Evolutionary conservation across 257 asterid species (phyloP).

Genomic region (Solanum tacnaense): DNA sequence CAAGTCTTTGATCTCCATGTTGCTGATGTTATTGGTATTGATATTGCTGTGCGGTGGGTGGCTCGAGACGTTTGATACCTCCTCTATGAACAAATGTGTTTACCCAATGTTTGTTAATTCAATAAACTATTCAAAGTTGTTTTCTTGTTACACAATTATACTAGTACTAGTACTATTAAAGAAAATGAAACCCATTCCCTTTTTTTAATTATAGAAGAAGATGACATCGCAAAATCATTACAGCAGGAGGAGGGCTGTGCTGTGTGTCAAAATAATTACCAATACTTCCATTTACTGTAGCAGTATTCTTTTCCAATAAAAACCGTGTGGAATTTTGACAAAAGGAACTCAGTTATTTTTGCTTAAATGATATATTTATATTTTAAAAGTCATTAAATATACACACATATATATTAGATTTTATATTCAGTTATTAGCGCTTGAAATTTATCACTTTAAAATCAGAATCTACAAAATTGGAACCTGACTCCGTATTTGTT

Average conservation of each 20-base stretch:
- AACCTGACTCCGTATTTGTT: background rate
- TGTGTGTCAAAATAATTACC: background rate
- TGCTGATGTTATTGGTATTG: background rate
- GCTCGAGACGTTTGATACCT: constrained; percentile 10
- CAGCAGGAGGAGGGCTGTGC: background rate
- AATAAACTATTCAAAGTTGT: background rate
- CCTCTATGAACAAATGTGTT: constrained; percentile 23
- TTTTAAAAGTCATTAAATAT: background rate
- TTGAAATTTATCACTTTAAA: no score
- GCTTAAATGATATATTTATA: background rate
- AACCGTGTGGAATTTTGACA: background rate
- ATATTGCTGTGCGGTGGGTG: background rate
- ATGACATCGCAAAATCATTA: background rate
- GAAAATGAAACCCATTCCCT: background rate
- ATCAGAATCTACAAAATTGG: no score
- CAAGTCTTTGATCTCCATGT: constrained; percentile 11
- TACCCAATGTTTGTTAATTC: background rate
- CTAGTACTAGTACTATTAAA: background rate
- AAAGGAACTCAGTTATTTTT: background rate
- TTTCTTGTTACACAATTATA: background rate
- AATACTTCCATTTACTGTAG: background rate
- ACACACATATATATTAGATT: no score
- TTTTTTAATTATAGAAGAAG: background rate
- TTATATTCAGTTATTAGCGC: background rate
- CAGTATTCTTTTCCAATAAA: background rate